Base-by-base conservation (phyloP, 495 filamentous ascomycete species). In the Aspergillus panamensis region DNA sequence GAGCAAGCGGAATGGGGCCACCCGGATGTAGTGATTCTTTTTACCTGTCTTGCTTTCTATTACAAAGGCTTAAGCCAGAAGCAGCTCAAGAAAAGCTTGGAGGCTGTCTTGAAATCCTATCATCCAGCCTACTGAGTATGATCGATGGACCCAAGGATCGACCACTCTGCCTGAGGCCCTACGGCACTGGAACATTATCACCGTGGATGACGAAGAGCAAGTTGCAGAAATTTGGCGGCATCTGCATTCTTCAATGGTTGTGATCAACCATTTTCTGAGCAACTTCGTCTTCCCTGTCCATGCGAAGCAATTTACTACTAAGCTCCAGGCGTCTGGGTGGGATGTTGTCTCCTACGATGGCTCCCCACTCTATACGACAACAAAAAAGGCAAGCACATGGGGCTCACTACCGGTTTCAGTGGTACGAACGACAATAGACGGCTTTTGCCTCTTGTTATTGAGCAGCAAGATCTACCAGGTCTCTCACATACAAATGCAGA, bases 1-100 rank as follows among this genome's bases (percentile, higher is more conserved):
- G 74, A 79, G 1, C 77, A 83, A 13, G 82, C 87, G 0, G 88
- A 92, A 63, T 91, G 85, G 68, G 85, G 86, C 31, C 87, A 92
- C 61, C 87, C 87, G 0, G 87, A 92, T 65, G 81, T 85, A 0
- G 75, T 79, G 19, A 88, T 91, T 49, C 35, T 85, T 8, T 67
- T 92, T 3, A 90, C 87, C 0, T 86, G 77, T 25, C 67, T 91
- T 0, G 79, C 76, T 10, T 92, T 87, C 66, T 91, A 92, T 60
- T 88, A 88, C 53, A 68, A 75, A 0, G 87, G 87, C 1, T 73
- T 92, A 1, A 63, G 50, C 0, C 63, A 79, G 25, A 57, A 71
- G 0, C 79, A 90, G 16, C 65, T 90, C 2, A 70, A 67, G 7
- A 55, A 63, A 14, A 68, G 73, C 8, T 74, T 90, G 6, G 63